phyloP scores from a whole-genome alignment of 257 asterid genomes.

The Solanum appendiculatum region DNA sequence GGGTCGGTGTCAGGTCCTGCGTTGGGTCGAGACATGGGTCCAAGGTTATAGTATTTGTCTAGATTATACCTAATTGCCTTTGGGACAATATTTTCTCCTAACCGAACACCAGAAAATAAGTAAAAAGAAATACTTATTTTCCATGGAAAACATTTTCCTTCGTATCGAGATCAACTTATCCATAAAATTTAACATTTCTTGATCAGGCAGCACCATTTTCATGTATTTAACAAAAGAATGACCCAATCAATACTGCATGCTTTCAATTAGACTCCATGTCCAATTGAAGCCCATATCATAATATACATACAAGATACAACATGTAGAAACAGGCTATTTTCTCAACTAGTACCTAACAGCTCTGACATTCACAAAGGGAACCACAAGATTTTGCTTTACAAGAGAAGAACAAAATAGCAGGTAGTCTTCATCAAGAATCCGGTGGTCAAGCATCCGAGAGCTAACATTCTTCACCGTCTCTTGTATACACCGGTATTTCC shows the following conservation, averaged over 20 bases:
- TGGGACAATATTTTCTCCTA: not conserved
- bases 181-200: not conserved
- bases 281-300: not conserved
- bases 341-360: not conserved
- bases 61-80: not conserved
- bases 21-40: too few relatives aligned
- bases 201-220: not conserved
- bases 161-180: not conserved
- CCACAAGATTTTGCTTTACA: not conserved
- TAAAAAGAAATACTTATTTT: not conserved
- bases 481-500: slow-evolving; percentile 69
- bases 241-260: not conserved
- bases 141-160: not conserved
- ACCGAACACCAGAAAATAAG: not conserved
- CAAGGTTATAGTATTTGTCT: not conserved
- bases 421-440: not conserved
- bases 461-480: slow-evolving; percentile 53
- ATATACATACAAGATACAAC: not conserved
- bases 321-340: not conserved
- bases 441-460: not conserved
- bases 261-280: not conserved
- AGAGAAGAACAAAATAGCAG: not conserved
- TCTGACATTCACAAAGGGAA: not conserved
- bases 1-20: too few relatives aligned
- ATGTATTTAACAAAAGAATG: not conserved